phyloP scores from a whole-genome alignment of 495 filamentous ascomycete species.

The Penicillium antarcticum region DNA sequence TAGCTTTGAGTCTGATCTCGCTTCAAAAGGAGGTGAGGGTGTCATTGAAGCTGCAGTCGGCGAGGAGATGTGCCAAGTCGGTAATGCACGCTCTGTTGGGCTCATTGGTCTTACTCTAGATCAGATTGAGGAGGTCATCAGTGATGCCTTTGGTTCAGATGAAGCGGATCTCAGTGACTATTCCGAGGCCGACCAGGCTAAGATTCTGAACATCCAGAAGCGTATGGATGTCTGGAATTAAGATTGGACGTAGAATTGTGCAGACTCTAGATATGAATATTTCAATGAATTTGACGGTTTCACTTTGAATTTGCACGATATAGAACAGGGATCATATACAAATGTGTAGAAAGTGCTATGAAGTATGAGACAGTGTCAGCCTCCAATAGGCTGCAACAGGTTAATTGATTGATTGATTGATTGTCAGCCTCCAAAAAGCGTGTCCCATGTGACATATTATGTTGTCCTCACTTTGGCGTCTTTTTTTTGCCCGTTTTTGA shows the following conservation, averaged over 20 bases:
- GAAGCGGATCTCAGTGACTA: conserved; percentile 31
- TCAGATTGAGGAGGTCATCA: conserved; percentile 35
- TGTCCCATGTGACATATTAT: too few species aligned
- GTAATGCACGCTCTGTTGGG: conserved; percentile 37
- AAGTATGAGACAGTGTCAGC: too few species aligned
- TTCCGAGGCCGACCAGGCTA: conserved; percentile 29
- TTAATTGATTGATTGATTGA: too few species aligned
- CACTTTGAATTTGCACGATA: too few species aligned
- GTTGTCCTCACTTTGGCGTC: too few species aligned
- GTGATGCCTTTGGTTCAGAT: conserved; percentile 31
- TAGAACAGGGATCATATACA: too few species aligned
- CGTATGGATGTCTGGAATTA: conserved; percentile 20
- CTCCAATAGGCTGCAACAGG: too few species aligned
- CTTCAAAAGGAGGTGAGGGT: conserved; percentile 37
- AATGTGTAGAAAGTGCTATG: too few species aligned
- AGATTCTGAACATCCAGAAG: conserved; percentile 27
- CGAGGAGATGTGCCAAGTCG: conserved; percentile 35
- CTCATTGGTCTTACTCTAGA: conserved; percentile 34
- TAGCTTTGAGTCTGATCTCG: conserved; percentile 34
- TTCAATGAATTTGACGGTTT: not conserved
- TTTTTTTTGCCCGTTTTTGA: too few species aligned
- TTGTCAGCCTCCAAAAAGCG: too few species aligned
- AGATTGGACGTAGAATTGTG: not conserved
- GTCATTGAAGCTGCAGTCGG: conserved; percentile 38
- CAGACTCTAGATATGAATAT: not conserved